Conservation (phyloP, 495 filamentous ascomycete genomes). For the Penicillium tannophilum region DNA sequence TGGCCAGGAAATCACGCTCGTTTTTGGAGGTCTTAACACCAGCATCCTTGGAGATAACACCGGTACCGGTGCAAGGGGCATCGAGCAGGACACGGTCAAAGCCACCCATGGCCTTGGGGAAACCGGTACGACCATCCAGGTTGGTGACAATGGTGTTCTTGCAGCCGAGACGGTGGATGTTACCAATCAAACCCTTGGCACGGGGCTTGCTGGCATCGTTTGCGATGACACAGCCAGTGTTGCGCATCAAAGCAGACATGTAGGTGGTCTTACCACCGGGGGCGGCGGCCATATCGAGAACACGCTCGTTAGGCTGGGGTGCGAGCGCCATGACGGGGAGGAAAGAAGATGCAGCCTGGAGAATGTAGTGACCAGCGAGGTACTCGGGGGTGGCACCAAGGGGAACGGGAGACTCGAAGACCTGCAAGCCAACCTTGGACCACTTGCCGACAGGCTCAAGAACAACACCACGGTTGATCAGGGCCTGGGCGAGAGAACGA, state of each 20-base stretch:
- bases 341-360: conserved; percentile 96
- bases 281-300: conserved; percentile 95
- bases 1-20: conserved; percentile 84
- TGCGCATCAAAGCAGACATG: conserved; percentile 96
- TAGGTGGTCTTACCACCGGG: conserved; percentile 98
- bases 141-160: conserved; percentile 95
- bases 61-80: conserved; percentile 79
- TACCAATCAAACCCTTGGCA: conserved; percentile 96
- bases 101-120: conserved; percentile 90
- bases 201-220: conserved; percentile 94
- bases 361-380: conserved; percentile 94
- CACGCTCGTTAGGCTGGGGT: conserved; percentile 87
- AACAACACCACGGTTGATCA: conserved; percentile 96
- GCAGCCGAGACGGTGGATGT: conserved; percentile 91
- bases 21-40: conserved; percentile 97
- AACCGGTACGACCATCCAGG: conserved; percentile 83
- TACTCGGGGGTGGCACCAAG: conserved; percentile 98
- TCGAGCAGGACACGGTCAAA: conserved; percentile 86
- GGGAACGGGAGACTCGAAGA: conserved; percentile 92
- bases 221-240: conserved; percentile 93
- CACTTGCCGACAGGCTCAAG: conserved; percentile 97
- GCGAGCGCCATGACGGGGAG: conserved; percentile 96
- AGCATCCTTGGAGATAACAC: conserved; percentile 93
- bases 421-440: conserved; percentile 95
- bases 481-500: conserved; percentile 84